A percentile compares a stretch with the other conserved stretches of the same genome.
phyloP scores from a whole-genome alignment of 225 moss, liverwort and hornwort species.

The Neckera pumila region DNA sequence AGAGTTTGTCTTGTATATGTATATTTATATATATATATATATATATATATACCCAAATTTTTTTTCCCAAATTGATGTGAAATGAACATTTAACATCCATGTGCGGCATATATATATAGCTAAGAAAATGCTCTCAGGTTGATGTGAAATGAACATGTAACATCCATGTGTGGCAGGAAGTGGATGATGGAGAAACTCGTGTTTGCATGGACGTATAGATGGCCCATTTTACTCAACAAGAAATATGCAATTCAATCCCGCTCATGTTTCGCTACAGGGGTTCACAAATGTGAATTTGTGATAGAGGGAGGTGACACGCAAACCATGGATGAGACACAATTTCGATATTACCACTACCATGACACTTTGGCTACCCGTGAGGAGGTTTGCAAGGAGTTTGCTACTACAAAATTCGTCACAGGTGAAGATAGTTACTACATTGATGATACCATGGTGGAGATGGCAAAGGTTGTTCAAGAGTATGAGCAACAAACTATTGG shows the following conservation, averaged over 20 bases:
- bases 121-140: too few species aligned
- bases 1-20: background rate
- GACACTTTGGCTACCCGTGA: background rate
- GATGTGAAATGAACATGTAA: too few species aligned
- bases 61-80: background rate
- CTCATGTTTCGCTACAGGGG: background rate
- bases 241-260: background rate
- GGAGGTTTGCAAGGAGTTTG: background rate
- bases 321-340: background rate
- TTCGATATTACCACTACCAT: background rate
- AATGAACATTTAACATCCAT: too few species aligned
- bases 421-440: background rate
- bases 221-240: background rate
- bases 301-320: background rate
- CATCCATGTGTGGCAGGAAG: background rate
- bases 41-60: too few species aligned
- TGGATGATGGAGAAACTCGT: background rate
- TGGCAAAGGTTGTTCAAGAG: background rate
- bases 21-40: too few species aligned
- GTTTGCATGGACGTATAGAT: background rate
- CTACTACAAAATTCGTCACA: background rate
- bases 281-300: background rate
- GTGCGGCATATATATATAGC: too few species aligned
- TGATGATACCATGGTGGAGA: background rate
- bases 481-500: background rate